Conservation (phyloP, 129 eudicot species). For the Helianthus annuus region HanXRQr2.0-SUNRISE NC_035439.2:114372257-114372756, state of each 20-base stretch:
- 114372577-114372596: neutral
- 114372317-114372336: constrained; percentile 53
- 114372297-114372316: constrained; percentile 47
- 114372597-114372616: too few species aligned
- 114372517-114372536: neutral
- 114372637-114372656: neutral
- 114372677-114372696: neutral
- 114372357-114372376: constrained; percentile 77
- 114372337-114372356: constrained; percentile 58
- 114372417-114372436: neutral
- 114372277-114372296: neutral
- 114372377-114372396: constrained; percentile 75
- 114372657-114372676: neutral
- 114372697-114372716: neutral
- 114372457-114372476: neutral
- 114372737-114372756: too few species aligned
- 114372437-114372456: neutral
- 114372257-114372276: neutral
- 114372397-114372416: constrained; percentile 9
- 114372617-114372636: neutral
- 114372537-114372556: too few species aligned
- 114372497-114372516: neutral
- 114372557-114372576: neutral
- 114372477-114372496: neutral
- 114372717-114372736: neutral